phyloP scores from a whole-genome alignment of 768 basidiomycete species.

The Serendipita sp. region DNA sequence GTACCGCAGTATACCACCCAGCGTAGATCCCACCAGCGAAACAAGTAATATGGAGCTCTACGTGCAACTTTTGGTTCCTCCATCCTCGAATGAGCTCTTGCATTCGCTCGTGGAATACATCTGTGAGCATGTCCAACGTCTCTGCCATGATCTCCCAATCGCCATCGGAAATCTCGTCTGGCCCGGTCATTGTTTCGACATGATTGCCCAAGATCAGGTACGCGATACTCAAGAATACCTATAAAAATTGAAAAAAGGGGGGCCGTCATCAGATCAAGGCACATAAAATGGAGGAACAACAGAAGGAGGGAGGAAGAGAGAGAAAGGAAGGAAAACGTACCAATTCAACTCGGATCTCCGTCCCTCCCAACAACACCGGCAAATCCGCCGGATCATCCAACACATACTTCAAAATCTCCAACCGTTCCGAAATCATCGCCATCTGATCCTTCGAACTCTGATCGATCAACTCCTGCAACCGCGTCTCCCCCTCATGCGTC shows the following conservation, averaged over 20 bases:
- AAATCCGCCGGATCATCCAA: neutral
- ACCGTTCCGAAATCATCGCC: neutral
- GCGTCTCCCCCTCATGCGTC: neutral
- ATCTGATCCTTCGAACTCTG: neutral
- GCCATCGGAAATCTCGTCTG: neutral
- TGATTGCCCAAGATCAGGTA: neutral
- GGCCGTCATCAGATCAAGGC: too few species aligned
- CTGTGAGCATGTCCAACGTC: neutral
- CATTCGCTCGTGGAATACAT: slow-evolving; percentile 5
- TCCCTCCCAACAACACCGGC: neutral
- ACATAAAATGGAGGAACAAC: too few species aligned
- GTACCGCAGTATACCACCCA: slow-evolving; percentile 5
- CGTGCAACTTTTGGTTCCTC: slow-evolving; percentile 5
- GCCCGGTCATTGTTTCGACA: neutral
- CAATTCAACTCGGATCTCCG: neutral
- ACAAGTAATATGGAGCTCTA: slow-evolving; percentile 6
- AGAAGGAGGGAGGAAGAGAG: too few species aligned
- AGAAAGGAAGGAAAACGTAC: too few species aligned
- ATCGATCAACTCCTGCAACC: neutral
- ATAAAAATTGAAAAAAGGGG: too few species aligned
- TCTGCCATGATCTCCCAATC: neutral
- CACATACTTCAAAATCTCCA: neutral
- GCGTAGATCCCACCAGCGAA: slow-evolving; percentile 4
- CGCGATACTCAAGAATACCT: slow-evolving; percentile 2
- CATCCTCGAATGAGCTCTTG: neutral